Evolutionary conservation across 805 yeast species (phyloP), one percentile per base, ranked within the genome.

Genomic region (Spathaspora passalidarum): DNA sequence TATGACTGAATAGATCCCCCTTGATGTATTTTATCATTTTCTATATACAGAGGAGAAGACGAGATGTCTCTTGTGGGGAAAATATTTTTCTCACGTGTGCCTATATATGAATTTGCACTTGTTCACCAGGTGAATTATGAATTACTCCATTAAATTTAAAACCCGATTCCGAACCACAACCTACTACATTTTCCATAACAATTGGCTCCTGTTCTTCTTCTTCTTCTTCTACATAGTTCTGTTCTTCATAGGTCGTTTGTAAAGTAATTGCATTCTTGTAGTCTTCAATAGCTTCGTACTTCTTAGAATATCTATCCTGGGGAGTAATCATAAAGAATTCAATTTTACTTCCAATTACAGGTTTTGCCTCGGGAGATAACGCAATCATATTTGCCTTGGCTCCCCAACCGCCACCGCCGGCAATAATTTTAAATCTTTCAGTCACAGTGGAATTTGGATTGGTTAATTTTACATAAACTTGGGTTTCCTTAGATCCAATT

Each of bases 321-420:
- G 78, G 76, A 3, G 68, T 67, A 21, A 72, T 56, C 76, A 72
- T 73, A 56, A 49, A 70, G 54, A 80, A 79, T 49, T 72, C 68
- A 35, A 80, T 62, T 32, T 58, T 55, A 51, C 73, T 75, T n/a
- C 83, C 83, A n/a, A 56, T 62, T 2, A 45, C 45, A 5, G 75
- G 54, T 18, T 65, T 56, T 1, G 83, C 83, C 2, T 74, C 75
- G 1, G 88, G 83, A 22, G 84, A 84, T 10, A 84, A 58, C 1
- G 81, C 90, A n/a, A 84, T 68, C 58, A 81, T 78, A 26, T 78
- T 78, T 2, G 86, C 81, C 46, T 84, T 78, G 22, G 82, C 79
- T 1, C 88, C 87, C 89, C 89, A 84, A 2, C 84, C 82, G 2
- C 88, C 85, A 2, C 90, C 90, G 3, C 90, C 90, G 4, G 88